Conservation (phyloP, 352 stramenopile genomes). For the Globisporangium sylvaticum region DNA sequence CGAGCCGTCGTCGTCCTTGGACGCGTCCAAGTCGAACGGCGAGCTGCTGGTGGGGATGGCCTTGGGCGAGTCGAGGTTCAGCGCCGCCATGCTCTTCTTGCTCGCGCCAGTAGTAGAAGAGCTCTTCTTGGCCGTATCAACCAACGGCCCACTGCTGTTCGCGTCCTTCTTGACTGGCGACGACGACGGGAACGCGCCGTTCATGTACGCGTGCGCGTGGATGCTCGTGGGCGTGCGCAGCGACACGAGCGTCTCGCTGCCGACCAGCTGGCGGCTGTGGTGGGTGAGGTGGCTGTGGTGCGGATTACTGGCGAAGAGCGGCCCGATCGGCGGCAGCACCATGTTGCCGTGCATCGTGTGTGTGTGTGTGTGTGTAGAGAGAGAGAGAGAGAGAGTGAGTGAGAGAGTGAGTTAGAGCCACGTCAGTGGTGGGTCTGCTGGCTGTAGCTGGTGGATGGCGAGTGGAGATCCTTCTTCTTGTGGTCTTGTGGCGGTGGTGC, state of each 20-base stretch:
- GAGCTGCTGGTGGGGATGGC: neutral
- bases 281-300: neutral
- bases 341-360: conserved; percentile 38
- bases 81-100: conserved; percentile 29
- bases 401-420: conserved; percentile 7
- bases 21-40: neutral
- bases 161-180: conserved; percentile 64
- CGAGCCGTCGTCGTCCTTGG: conserved; percentile 7
- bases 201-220: conserved; percentile 25
- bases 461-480: neutral
- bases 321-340: conserved; percentile 53
- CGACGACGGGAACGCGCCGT: conserved; percentile 39
- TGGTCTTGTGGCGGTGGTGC: conserved; percentile 9
- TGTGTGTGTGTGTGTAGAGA: neutral
- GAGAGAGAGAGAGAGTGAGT: conserved; percentile 9
- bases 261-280: conserved; percentile 11
- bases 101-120: neutral
- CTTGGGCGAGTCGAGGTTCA: conserved; percentile 40
- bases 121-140: neutral
- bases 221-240: conserved; percentile 59
- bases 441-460: conserved; percentile 20
- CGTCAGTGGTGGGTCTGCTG: conserved; percentile 5
- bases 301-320: conserved; percentile 36
- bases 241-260: conserved; percentile 32
- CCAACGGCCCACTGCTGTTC: neutral